phyloP scores from a whole-genome alignment of 345 rosid species.

The Cardiospermum halicacabum region DNA sequence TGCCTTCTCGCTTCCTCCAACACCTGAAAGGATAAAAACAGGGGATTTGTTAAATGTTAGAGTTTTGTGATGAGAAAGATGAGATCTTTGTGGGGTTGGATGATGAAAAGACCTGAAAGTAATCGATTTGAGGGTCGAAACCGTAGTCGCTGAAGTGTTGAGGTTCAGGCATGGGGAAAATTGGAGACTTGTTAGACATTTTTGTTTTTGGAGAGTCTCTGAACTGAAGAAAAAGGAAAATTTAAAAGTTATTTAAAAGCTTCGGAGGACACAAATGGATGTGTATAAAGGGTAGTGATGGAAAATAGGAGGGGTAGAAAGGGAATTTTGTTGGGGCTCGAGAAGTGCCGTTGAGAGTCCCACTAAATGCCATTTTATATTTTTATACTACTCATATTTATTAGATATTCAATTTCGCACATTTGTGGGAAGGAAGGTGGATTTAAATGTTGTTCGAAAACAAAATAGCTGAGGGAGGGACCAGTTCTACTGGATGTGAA shows the following conservation, averaged over 20 bases:
- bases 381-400: background rate
- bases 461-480: background rate
- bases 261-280: background rate
- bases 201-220: background rate
- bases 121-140: constrained; percentile 74
- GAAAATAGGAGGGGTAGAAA: background rate
- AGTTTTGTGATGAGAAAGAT: background rate
- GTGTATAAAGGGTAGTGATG: background rate
- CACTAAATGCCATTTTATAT: constrained; percentile 12
- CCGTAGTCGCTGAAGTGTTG: constrained; percentile 88
- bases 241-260: background rate
- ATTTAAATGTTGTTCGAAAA: background rate
- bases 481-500: no score
- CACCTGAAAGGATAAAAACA: constrained; percentile 30
- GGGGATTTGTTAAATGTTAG: background rate
- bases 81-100: background rate
- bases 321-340: constrained; percentile 27
- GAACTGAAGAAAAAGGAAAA: background rate
- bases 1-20: constrained; percentile 77
- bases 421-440: no score
- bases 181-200: constrained; percentile 63
- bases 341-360: constrained; percentile 17
- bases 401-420: background rate
- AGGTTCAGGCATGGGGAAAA: constrained; percentile 59
- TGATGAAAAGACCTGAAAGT: constrained; percentile 60